phyloP scores from a whole-genome alignment of 108 stramenopile species.

The Pseudonitzschia delicatissima region DNA sequence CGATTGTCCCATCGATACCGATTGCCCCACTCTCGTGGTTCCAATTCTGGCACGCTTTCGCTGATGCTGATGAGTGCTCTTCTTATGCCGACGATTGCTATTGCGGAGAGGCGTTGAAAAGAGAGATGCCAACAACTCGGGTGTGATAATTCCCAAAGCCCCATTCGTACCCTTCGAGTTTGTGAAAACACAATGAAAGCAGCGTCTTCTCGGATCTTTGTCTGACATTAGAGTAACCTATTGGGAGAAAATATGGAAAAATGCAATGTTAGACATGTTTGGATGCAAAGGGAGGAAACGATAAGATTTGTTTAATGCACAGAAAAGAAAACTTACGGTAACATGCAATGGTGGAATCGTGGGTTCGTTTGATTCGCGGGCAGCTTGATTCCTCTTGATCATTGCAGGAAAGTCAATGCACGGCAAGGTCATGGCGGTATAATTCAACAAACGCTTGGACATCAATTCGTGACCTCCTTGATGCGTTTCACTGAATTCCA shows the following conservation, averaged over 20 bases:
- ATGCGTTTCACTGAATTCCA: too few species aligned
- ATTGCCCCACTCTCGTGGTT: slow-evolving; percentile 1
- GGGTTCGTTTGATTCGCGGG: neutral
- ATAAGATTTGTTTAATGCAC: neutral
- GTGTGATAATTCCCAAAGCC: slow-evolving; percentile 56
- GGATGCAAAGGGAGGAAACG: neutral
- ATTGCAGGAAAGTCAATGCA: slow-evolving; percentile 42
- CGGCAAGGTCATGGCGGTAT: slow-evolving; percentile 43
- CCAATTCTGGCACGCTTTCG: slow-evolving; percentile 6
- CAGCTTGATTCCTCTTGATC: slow-evolving; percentile 18
- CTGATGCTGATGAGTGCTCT: neutral
- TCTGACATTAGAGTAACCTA: slow-evolving; percentile 69
- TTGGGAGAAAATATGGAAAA: neutral
- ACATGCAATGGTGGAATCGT: slow-evolving; percentile 10
- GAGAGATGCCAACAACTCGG: slow-evolving; percentile 53
- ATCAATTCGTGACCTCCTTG: neutral
- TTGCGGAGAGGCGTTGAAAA: slow-evolving; percentile 25
- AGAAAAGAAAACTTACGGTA: slow-evolving; percentile 8
- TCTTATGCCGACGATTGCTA: slow-evolving; percentile 2
- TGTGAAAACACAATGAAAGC: slow-evolving; percentile 75
- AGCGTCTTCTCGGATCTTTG: slow-evolving; percentile 64
- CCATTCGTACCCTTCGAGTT: slow-evolving; percentile 63
- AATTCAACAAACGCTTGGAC: slow-evolving; percentile 1
- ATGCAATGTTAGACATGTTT: neutral
- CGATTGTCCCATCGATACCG: neutral